Evolutionary conservation across 2,329 filamentous ascomycete genomes (phyloP), one percentile per base, ranked within the genome.

Genomic region (Aspergillus quadricinctus): DNA sequence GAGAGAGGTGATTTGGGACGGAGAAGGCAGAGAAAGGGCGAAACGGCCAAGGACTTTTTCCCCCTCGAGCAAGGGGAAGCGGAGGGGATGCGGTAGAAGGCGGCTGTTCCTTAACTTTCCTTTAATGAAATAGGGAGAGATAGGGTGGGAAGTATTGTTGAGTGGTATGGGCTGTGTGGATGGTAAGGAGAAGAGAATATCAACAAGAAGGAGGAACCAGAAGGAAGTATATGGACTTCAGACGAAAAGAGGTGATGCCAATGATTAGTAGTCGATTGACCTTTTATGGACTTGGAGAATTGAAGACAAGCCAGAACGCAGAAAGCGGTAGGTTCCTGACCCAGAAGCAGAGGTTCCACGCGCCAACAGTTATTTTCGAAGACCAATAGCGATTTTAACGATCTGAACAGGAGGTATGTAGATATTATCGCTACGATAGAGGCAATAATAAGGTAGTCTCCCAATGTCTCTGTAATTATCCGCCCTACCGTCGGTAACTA

Each of bases 11-110:
- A 41, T 11, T n/a, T 19, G 31, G 29, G 50, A 23, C 48, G 49
- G 49, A 40, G 40, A 45, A 17, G 31, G 45, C 25, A 37, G 25
- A 55, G 48, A 57, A 48, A 46, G 52, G 35, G 29, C 37, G 45
- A 48, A 41, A 48, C 17, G 49, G 46, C 23, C 9, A 60, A 66
- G 29, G 49, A 65, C 63, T 61, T 54, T 52, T 66, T 63, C 56
- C 64, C 64, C 63, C 65, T 66, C 57, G 57, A 43, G 54, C 14
- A 56, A 56, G 37, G 51, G 59, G 54, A 52, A 45, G 37, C 28
- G 48, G 49, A 27, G 48, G 17, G 31, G 53, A 50, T 8, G 48
- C 43, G 45, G 48, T 50, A 54, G 37, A 49, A 51, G 48, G 40
- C 41, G 49, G 3, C 14, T 46, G 43, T 11, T 46, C n/a, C n/a